Evolutionary conservation across 108 stramenopile species (phyloP), one percentile per base, ranked within the genome.

Genomic region (Discostella stelligeroides): DNA sequence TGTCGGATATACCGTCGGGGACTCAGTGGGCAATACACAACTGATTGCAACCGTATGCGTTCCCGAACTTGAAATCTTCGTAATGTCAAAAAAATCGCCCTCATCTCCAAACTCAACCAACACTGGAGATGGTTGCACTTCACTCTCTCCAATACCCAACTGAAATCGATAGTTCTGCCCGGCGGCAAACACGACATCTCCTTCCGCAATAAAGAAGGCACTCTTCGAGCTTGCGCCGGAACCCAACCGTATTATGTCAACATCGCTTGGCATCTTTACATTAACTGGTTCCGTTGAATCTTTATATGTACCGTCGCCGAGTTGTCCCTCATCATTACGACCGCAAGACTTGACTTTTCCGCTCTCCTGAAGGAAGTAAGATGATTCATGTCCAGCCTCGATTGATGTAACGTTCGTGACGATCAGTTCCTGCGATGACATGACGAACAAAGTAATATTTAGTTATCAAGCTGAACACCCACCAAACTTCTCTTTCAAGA

Each of bases 291-390:
- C 30, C 7, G 55, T 20, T 11, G 53, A 66, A 13, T 72, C 64
- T 29, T 12, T n/a, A 20, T 40, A 66, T 18, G 70, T 66, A 15
- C 70, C 70, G 45, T 72, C 70, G 10, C 70, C 70, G 15, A 72
- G 49, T 28, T 72, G 70, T 28, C 70, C 70, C 49, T 72, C 30
- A 56, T 72, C 70, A 38, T 72, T 72, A 11, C 64, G 64, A 37
- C 70, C 70, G 34, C 68, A 69, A 0, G 68, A 54, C 11, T 48
- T 21, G 58, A 59, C 58, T 1, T 23, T 56, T 60, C 68, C 68
- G 29, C 57, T 43, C 12, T 58, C 20, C 7, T 20, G 21, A 15
- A 69, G 56, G 29, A 69, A 69, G 57, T 69, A 69, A 1, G 68
- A 69, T 45, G 68, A 69, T 56, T 69, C 68, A 48, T 56, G 54